Conservation (phyloP, 2,329 filamentous ascomycete species). For the Colletotrichum lini region DNA sequence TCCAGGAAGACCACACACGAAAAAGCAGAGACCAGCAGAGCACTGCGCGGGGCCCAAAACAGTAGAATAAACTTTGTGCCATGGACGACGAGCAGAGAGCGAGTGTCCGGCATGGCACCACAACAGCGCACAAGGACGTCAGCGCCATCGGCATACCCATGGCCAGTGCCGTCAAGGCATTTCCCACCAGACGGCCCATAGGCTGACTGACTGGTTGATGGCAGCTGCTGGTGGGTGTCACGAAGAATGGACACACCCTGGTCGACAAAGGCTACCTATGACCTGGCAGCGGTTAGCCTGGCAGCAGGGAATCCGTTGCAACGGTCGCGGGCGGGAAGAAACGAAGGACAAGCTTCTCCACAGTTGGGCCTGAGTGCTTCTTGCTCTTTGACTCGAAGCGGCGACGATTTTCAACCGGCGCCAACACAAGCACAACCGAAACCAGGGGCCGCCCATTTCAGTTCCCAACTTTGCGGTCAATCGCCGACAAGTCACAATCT, state of each 20-base stretch:
- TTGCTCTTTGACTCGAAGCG: constrained; percentile 41
- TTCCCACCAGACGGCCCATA: background rate
- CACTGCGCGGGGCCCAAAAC: background rate
- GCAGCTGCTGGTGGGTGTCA: constrained; percentile 20
- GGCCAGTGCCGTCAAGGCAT: background rate
- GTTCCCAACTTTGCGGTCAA: constrained; percentile 30
- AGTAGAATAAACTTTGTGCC: background rate
- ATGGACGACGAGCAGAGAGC: background rate
- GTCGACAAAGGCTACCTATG: background rate
- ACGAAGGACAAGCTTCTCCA: constrained; percentile 48
- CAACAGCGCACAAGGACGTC: constrained; percentile 13
- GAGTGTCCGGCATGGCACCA: background rate
- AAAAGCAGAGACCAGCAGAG: background rate
- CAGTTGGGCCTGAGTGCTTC: constrained; percentile 56
- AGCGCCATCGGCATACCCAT: background rate
- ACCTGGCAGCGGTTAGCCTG: no score
- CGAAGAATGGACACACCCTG: constrained; percentile 3
- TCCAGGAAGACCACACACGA: background rate
- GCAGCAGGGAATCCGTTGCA: constrained; percentile 27
- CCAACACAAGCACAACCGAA: constrained; percentile 25
- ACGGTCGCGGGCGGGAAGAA: constrained; percentile 42
- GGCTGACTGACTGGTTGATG: background rate
- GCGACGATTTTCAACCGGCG: constrained; percentile 40
- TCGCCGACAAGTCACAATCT: background rate
- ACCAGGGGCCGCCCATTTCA: constrained; percentile 26